These are phyloP conservation scores for Conticribra weissflogii DNA, from an alignment of 108 stramenopile genomes.

Conservation along the genomic window DNA sequence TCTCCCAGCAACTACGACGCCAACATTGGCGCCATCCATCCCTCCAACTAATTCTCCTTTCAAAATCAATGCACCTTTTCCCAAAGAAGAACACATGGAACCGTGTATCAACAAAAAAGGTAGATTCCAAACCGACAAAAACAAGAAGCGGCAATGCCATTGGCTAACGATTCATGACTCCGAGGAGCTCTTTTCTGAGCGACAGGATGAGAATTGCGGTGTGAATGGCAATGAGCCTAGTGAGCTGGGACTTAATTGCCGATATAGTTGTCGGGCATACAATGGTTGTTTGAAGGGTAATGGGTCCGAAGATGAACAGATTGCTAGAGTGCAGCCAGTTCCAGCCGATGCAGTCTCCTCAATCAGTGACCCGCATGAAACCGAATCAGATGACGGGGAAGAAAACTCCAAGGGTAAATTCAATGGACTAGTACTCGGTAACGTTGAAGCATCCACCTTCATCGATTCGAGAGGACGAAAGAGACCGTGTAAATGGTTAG, in stretches of 20 bases:
- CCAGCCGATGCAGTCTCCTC: neutral
- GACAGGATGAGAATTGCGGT: constrained; percentile 33
- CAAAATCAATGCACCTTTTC: neutral
- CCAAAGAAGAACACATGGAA: neutral
- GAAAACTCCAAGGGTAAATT: neutral
- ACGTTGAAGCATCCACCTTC: constrained; percentile 7
- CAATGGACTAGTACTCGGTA: no score
- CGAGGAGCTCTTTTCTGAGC: constrained; percentile 9
- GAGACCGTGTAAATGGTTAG: constrained; percentile 16
- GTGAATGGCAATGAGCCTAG: constrained; percentile 12
- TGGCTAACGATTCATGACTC: constrained; percentile 11
- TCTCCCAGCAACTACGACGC: no score
- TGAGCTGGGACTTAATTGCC: constrained; percentile 37
- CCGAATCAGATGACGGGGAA: neutral
- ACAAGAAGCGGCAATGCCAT: constrained; percentile 18
- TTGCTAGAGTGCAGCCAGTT: neutral
- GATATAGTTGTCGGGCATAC: constrained; percentile 29
- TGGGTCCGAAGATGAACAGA: neutral
- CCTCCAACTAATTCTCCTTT: neutral
- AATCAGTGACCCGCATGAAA: no score
- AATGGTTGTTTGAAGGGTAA: constrained; percentile 28
- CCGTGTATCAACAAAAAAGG: constrained; percentile 22
- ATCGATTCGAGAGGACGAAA: constrained; percentile 7
- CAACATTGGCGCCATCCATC: neutral
- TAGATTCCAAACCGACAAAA: constrained; percentile 3